phyloP scores from a whole-genome alignment of 176 grass and related monocot genomes.

The Bonia amplexicaulis region DNA sequence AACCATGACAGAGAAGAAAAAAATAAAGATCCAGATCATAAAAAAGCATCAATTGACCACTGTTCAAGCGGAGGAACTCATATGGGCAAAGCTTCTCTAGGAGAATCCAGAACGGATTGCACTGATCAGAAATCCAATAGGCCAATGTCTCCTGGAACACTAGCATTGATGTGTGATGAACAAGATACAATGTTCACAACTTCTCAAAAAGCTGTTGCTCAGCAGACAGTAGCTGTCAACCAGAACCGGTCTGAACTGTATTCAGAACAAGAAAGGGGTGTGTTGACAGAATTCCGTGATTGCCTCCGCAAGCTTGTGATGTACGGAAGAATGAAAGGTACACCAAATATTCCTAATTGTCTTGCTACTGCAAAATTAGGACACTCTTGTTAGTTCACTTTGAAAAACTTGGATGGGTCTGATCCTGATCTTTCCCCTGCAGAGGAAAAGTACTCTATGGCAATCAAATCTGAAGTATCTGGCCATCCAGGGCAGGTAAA shows the following conservation, averaged over 20 bases:
- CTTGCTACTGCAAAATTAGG: constrained; percentile 8
- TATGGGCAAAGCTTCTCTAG: constrained; percentile 25
- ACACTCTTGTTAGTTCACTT: background rate
- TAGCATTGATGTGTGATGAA: constrained; percentile 90
- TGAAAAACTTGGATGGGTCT: constrained; percentile 16
- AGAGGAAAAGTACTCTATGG: constrained; percentile 61
- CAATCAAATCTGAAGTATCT: constrained; percentile 49
- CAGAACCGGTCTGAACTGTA: constrained; percentile 53
- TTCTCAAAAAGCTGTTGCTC: constrained; percentile 36
- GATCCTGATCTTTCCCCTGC: constrained; percentile 36
- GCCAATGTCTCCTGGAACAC: constrained; percentile 87
- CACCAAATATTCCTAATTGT: constrained; percentile 3
- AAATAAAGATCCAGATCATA: constrained; percentile 24
- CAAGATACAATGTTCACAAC: constrained; percentile 59
- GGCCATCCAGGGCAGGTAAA: constrained; percentile 50
- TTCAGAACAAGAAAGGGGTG: constrained; percentile 78
- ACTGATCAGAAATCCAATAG: constrained; percentile 50
- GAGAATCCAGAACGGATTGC: constrained; percentile 48
- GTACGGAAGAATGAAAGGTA: constrained; percentile 86
- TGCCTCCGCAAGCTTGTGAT: constrained; percentile 68
- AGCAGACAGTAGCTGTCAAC: constrained; percentile 26
- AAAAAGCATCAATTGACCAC: constrained; percentile 42
- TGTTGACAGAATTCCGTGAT: constrained; percentile 78
- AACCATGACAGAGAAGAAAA: constrained; percentile 56
- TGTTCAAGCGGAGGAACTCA: constrained; percentile 43